Evolutionary conservation across 345 rosid genomes (phyloP).

Genomic region (Euphorbia peplus): DNA sequence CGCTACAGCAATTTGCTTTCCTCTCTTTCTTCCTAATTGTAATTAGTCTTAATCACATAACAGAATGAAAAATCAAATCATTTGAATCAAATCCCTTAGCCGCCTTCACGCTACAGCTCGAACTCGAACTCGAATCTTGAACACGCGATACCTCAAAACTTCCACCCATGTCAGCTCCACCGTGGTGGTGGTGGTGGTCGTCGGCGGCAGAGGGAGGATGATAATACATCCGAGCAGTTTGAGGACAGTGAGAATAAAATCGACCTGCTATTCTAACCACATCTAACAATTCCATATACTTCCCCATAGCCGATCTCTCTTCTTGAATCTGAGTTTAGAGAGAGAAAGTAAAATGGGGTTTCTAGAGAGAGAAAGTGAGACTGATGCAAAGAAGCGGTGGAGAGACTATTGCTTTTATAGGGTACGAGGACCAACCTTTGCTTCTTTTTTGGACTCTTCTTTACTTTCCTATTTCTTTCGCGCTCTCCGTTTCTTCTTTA

Average conservation of each 20-base stretch:
- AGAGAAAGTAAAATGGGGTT: neutral
- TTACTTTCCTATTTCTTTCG: neutral
- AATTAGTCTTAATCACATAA: too few species aligned
- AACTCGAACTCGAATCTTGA: constrained; percentile 1
- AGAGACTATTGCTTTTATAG: constrained; percentile 15
- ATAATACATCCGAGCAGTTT: constrained; percentile 53
- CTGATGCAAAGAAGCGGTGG: neutral
- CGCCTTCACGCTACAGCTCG: constrained; percentile 20
- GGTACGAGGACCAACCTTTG: too few species aligned
- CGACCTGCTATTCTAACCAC: constrained; percentile 46
- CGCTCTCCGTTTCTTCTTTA: too few species aligned
- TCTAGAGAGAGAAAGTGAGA: neutral
- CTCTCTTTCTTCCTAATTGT: too few species aligned
- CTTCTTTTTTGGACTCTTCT: neutral
- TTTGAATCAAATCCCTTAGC: constrained; percentile 8
- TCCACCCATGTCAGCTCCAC: neutral
- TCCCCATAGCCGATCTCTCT: too few species aligned
- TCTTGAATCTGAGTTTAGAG: too few species aligned
- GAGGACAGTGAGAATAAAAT: constrained; percentile 65
- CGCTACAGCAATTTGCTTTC: neutral
- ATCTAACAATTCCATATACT: constrained; percentile 47
- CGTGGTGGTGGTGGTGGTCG: constrained; percentile 18
- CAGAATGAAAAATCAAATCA: constrained; percentile 28
- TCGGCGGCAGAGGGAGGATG: constrained; percentile 47
- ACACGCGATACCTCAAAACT: neutral